Conservation (phyloP, 1,284 basidiomycete genomes). For the Cryptococcus sp. region DNA sequence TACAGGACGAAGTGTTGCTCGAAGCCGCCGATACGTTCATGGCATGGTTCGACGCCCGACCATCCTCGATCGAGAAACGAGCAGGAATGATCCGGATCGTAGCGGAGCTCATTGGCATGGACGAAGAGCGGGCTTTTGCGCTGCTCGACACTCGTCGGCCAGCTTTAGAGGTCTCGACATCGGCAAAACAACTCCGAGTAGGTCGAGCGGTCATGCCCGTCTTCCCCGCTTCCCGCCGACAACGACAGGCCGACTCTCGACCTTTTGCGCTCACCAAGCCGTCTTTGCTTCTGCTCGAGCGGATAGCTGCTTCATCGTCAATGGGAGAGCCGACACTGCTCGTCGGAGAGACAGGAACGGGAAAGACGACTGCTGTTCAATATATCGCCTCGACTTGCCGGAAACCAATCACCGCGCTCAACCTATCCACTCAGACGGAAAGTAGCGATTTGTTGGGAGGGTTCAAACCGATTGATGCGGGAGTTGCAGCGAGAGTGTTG, state of each 20-base stretch:
- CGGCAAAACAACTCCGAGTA: conserved; percentile 42
- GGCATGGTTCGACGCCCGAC: conserved; percentile 58
- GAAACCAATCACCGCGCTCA: conserved; percentile 77
- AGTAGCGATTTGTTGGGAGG: conserved; percentile 91
- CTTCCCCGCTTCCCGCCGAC: conserved; percentile 10
- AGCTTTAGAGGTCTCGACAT: conserved; percentile 62
- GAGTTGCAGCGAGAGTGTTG: conserved; percentile 67
- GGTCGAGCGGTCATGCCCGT: conserved; percentile 32
- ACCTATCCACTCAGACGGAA: conserved; percentile 95
- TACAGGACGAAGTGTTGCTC: conserved; percentile 85
- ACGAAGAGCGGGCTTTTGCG: conserved; percentile 56
- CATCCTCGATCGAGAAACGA: conserved; percentile 35
- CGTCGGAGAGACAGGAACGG: conserved; percentile 97
- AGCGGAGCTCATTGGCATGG: conserved; percentile 62
- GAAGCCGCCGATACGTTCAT: conserved; percentile 92
- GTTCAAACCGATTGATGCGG: conserved; percentile 87
- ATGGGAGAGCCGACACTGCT: conserved; percentile 80
- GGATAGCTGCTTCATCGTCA: conserved; percentile 69
- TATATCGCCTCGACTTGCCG: conserved; percentile 77
- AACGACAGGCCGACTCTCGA: conserved; percentile 21
- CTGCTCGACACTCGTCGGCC: conserved; percentile 59
- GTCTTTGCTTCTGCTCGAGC: conserved; percentile 71
- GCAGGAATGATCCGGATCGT: conserved; percentile 48
- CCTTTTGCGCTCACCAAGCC: conserved; percentile 90
- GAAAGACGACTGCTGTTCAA: conserved; percentile 91